Evolutionary conservation across 352 stramenopile genomes (phyloP).

Genomic region (Blastocystis sp.): DNA sequence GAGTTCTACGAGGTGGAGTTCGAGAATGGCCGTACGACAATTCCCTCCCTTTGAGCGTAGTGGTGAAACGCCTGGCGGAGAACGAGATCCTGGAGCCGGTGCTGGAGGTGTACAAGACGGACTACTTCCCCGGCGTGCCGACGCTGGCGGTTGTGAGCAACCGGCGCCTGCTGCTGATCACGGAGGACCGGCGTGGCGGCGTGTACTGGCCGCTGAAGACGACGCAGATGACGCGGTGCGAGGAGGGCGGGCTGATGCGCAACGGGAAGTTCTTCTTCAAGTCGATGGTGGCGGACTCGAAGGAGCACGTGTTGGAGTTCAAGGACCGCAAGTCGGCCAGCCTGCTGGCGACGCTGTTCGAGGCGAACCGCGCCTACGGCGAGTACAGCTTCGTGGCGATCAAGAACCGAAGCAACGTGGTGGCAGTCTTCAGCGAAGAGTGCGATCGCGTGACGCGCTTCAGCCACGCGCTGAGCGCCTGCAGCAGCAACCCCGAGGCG

Average conservation of each 20-base stretch:
- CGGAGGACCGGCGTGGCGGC: slow-evolving; percentile 3
- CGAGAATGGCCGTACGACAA: background rate
- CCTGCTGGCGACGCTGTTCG: slow-evolving; percentile 1
- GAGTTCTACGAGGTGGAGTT: slow-evolving; percentile 66
- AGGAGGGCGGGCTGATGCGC: background rate
- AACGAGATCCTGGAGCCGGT: slow-evolving; percentile 4
- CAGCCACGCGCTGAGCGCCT: slow-evolving; percentile 8
- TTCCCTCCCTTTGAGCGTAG: background rate
- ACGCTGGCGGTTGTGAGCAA: background rate
- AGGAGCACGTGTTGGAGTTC: background rate
- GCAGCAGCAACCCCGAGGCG: slow-evolving; percentile 18
- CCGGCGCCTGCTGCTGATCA: slow-evolving; percentile 34
- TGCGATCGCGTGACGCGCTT: slow-evolving; percentile 38
- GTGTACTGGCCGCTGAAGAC: slow-evolving; percentile 56
- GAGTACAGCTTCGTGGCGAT: slow-evolving; percentile 31
- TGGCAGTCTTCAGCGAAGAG: slow-evolving; percentile 53
- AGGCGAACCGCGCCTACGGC: background rate
- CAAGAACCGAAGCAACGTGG: slow-evolving; percentile 24
- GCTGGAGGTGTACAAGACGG: background rate
- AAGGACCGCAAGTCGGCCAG: background rate
- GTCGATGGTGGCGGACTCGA: slow-evolving; percentile 27
- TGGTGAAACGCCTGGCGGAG: background rate
- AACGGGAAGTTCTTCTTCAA: slow-evolving; percentile 35
- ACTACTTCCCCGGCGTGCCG: background rate
- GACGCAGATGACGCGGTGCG: background rate